phyloP scores from a whole-genome alignment of 371 early-diverging fungal species.

The Dinochytrium kinnereticum region DNA sequence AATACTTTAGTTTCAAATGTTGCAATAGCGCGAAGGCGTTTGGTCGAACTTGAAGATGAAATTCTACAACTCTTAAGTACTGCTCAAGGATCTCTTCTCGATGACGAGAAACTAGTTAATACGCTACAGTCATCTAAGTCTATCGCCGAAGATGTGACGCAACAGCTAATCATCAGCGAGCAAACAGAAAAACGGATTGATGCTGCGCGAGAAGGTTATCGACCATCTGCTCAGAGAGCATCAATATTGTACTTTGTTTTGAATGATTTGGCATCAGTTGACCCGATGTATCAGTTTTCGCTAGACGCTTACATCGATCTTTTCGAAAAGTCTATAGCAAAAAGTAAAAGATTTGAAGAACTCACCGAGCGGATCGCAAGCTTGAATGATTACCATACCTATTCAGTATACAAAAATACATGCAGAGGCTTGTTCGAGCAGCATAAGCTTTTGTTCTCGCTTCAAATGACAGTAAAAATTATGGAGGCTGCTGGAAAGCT shows the following conservation, averaged over 20 bases:
- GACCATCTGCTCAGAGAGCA: conserved; percentile 59
- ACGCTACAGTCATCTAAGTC: conserved; percentile 61
- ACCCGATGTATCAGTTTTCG: conserved; percentile 66
- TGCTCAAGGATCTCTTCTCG: conserved; percentile 62
- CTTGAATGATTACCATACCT: conserved; percentile 63
- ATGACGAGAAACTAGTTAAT: conserved; percentile 62
- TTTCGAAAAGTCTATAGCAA: conserved; percentile 59
- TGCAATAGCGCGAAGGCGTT: conserved; percentile 54
- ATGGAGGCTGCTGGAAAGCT: conserved; percentile 56
- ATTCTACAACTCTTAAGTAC: conserved; percentile 60
- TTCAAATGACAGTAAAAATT: conserved; percentile 63
- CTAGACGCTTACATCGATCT: conserved; percentile 62
- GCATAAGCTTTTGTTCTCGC: conserved; percentile 60
- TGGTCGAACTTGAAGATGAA: conserved; percentile 64
- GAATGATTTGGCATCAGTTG: conserved; percentile 56
- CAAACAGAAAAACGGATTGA: conserved; percentile 64
- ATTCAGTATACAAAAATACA: conserved; percentile 59
- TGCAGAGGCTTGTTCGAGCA: conserved; percentile 61
- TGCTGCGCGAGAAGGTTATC: conserved; percentile 60
- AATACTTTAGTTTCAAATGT: conserved; percentile 56
- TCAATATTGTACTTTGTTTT: conserved; percentile 64
- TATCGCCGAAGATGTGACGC: conserved; percentile 57
- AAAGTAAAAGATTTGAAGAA: conserved; percentile 58
- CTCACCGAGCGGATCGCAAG: conserved; percentile 50
- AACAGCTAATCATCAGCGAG: conserved; percentile 57